These are phyloP conservation scores for Solanum chacoense DNA, from an alignment of 305 asterid species.

Conservation along the genomic window DNA sequence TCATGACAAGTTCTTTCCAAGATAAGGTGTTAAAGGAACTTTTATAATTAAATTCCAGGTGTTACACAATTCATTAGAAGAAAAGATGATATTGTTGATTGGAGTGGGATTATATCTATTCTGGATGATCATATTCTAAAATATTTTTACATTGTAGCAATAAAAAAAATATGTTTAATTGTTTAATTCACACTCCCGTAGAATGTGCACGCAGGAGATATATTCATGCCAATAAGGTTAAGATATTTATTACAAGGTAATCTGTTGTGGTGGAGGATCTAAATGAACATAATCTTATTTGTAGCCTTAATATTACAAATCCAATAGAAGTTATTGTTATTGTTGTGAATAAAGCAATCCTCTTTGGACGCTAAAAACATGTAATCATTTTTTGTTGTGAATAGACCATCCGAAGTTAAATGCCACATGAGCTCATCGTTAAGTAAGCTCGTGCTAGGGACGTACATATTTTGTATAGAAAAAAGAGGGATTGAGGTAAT, in stretches of 20 bases:
- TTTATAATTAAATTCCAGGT: not conserved
- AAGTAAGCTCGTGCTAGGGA: no score
- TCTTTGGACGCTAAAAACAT: not conserved
- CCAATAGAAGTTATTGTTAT: not conserved
- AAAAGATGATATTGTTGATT: no score
- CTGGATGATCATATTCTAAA: not conserved
- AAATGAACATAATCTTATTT: not conserved
- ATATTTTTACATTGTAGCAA: not conserved
- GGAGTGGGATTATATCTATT: not conserved
- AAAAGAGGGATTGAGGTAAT: no score
- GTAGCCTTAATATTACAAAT: not conserved
- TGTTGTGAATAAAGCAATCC: not conserved
- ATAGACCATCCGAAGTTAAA: no score
- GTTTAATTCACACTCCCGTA: not conserved
- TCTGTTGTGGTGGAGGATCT: not conserved
- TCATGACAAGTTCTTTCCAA: no score
- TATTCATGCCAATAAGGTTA: not conserved
- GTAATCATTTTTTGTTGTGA: not conserved
- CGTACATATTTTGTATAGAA: no score
- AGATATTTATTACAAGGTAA: not conserved
- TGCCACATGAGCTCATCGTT: no score
- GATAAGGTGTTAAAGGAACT: no score
- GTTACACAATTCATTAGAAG: not conserved
- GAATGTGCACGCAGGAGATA: not conserved
- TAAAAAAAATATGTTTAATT: not conserved